phyloP scores from a whole-genome alignment of 495 filamentous ascomycete genomes.

The Thermothielavioides terrestris region DNA sequence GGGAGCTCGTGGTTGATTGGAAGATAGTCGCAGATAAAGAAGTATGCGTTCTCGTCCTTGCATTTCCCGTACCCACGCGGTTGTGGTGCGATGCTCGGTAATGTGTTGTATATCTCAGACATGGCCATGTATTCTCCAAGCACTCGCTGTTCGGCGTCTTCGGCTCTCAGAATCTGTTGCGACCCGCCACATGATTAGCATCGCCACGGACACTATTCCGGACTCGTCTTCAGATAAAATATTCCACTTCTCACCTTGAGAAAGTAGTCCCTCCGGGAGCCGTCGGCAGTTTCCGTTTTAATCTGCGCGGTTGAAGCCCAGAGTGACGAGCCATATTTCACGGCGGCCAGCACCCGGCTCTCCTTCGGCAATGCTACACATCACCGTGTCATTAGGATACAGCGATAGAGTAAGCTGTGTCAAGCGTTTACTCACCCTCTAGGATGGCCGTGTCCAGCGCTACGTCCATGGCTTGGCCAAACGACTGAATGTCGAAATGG shows the following conservation, averaged over 20 bases:
- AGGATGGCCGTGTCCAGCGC: background rate
- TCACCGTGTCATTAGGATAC: background rate
- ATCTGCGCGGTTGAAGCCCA: background rate
- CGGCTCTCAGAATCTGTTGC: background rate
- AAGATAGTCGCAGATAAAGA: constrained; percentile 10
- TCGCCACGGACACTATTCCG: too few species aligned
- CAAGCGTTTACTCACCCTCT: background rate
- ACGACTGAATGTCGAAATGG: too few species aligned
- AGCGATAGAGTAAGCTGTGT: background rate
- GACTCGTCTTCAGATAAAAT: background rate
- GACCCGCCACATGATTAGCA: too few species aligned
- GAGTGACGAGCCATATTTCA: background rate
- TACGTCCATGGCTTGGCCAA: too few species aligned
- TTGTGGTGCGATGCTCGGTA: constrained; percentile 6
- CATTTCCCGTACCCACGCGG: constrained; percentile 10
- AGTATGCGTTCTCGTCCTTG: background rate
- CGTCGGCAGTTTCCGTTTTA: background rate
- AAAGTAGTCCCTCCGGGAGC: background rate
- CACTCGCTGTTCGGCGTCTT: background rate
- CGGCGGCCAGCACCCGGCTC: background rate
- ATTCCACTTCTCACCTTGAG: background rate
- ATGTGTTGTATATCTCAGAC: background rate
- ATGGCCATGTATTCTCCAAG: background rate
- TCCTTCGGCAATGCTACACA: background rate
- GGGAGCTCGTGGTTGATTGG: constrained; percentile 10